Evolutionary conservation across 1,284 basidiomycete species (phyloP).

Genomic region (Ceratobasidium sp.): DNA sequence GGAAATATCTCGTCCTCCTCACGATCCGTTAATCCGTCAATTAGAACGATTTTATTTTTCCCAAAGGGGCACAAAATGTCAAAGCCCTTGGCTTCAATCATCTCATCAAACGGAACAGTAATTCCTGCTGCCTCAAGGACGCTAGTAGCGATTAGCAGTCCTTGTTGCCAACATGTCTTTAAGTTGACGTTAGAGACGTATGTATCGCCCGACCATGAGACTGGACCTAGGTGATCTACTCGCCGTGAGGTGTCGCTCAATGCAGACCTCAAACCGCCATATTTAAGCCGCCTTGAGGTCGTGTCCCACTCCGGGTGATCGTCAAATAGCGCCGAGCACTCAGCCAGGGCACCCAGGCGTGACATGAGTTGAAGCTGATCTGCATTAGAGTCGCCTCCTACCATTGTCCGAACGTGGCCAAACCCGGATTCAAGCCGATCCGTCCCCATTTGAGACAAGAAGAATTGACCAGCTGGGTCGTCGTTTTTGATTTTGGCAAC

Average conservation of each 20-base stretch:
- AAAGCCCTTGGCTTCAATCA: background rate
- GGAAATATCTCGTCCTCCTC: too few relatives aligned
- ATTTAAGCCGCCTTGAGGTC: conserved; percentile 50
- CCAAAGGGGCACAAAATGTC: conserved; percentile 8
- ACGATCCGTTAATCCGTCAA: too few relatives aligned
- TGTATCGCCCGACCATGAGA: conserved; percentile 51
- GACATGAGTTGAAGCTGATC: conserved; percentile 52
- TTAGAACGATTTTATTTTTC: background rate
- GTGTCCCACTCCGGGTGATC: conserved; percentile 56
- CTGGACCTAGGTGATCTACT: conserved; percentile 53
- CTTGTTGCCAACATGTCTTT: conserved; percentile 52
- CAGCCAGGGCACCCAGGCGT: conserved; percentile 51
- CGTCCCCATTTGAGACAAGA: conserved; percentile 32
- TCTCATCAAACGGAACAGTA: background rate
- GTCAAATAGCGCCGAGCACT: conserved; percentile 53
- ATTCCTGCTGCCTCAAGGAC: background rate
- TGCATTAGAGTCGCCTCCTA: conserved; percentile 53
- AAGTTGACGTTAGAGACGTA: conserved; percentile 49
- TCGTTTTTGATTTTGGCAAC: conserved; percentile 38
- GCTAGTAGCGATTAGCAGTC: conserved; percentile 12
- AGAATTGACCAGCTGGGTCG: conserved; percentile 15
- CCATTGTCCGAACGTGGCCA: conserved; percentile 51
- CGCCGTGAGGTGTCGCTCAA: conserved; percentile 42
- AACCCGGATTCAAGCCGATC: conserved; percentile 48
- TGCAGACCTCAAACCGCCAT: conserved; percentile 1